phyloP scores from a whole-genome alignment of 345 rosid species.

The Arabis hirsuta region DNA sequence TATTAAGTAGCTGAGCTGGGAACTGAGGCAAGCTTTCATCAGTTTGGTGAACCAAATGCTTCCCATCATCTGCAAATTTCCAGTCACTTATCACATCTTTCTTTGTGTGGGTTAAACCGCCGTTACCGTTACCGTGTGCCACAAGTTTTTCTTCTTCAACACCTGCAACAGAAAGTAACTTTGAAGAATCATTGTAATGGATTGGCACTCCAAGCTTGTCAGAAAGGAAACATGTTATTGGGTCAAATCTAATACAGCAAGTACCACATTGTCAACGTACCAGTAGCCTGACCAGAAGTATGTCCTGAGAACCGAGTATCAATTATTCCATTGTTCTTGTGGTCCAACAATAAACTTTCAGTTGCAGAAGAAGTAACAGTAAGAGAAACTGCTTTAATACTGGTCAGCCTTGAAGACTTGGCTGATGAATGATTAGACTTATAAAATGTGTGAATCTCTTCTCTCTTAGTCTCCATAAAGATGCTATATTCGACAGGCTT shows the following conservation, averaged over 20 bases:
- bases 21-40: conserved; percentile 45
- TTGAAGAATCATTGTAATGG: conserved; percentile 32
- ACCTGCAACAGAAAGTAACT: conserved; percentile 47
- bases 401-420: conserved; percentile 45
- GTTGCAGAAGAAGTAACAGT: conserved; percentile 45
- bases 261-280: conserved; percentile 48
- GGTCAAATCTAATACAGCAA: not conserved
- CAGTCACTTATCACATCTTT: conserved; percentile 44
- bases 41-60: conserved; percentile 44
- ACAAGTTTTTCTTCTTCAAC: conserved; percentile 45
- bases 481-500: conserved; percentile 43
- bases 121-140: conserved; percentile 44
- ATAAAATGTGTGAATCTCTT: conserved; percentile 66
- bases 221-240: conserved; percentile 11
- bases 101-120: conserved; percentile 44
- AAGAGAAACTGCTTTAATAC: conserved; percentile 50
- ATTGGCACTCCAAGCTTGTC: conserved; percentile 16
- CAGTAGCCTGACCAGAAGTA: conserved; percentile 51
- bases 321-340: conserved; percentile 42
- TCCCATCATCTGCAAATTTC: conserved; percentile 48
- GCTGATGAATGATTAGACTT: conserved; percentile 47
- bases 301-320: conserved; percentile 43
- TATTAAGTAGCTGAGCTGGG: conserved; percentile 41
- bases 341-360: conserved; percentile 52
- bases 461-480: conserved; percentile 52